Conservation (phyloP, 495 filamentous ascomycete genomes). For the Haplographium delicatum region DNA sequence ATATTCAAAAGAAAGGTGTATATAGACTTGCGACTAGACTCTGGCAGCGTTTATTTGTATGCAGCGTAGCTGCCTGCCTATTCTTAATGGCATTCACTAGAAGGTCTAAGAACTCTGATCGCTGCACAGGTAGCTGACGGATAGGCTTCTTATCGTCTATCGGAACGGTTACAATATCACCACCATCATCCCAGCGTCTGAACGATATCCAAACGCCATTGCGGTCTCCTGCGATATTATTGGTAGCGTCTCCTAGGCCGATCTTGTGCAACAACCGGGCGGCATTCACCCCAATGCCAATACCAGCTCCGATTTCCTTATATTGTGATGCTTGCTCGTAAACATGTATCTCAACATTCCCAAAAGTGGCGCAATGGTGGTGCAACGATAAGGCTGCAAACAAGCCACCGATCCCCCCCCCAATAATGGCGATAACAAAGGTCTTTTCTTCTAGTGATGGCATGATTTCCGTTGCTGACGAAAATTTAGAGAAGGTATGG, state of each 20-base stretch:
- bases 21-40: no score
- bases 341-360: background rate
- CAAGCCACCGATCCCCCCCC: background rate
- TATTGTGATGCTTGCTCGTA: background rate
- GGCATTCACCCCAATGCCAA: background rate
- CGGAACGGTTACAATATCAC: background rate
- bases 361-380: background rate
- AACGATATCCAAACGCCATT: background rate
- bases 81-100: background rate
- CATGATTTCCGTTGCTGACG: no score
- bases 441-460: no score
- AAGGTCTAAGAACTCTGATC: background rate
- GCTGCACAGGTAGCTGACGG: background rate
- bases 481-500: no score
- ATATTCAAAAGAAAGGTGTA: no score
- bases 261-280: background rate
- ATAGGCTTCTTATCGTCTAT: background rate
- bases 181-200: background rate
- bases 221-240: background rate
- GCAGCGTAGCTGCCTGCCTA: background rate
- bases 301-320: background rate
- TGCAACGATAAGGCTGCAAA: background rate
- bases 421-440: background rate
- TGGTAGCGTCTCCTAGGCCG: background rate
- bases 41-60: background rate